Evolutionary conservation across 148 eudicot species (phyloP).

Genomic region (Silene conica): DNA sequence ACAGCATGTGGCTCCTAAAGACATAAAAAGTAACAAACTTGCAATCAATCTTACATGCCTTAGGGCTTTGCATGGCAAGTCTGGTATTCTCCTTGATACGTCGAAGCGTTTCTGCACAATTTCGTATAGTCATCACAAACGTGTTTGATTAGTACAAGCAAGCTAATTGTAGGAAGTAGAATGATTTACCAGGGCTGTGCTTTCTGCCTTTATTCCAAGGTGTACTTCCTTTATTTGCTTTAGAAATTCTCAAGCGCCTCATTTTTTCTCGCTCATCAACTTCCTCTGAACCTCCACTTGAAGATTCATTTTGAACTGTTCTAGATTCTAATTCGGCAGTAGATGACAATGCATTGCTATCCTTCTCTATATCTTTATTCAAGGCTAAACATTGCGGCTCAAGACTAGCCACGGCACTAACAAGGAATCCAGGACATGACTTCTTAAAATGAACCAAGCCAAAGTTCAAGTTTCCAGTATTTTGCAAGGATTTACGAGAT

Average conservation of each 20-base stretch:
- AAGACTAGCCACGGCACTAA: constrained; percentile 71
- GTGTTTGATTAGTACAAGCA: background rate
- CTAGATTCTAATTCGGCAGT: constrained; percentile 24
- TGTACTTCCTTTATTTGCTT: constrained; percentile 82
- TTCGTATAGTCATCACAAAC: constrained; percentile 4
- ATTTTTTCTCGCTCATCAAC: constrained; percentile 62
- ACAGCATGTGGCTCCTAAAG: constrained; percentile 7
- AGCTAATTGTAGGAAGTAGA: background rate
- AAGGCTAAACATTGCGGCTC: constrained; percentile 36
- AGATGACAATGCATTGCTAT: constrained; percentile 17
- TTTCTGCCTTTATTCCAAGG: constrained; percentile 97
- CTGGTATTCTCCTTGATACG: constrained; percentile 77
- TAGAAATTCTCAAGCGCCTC: constrained; percentile 85
- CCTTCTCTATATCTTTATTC: constrained; percentile 27
- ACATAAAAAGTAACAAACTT: constrained; percentile 3
- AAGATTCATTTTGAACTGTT: constrained; percentile 23
- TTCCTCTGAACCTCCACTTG: constrained; percentile 45
- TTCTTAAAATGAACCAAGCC: constrained; percentile 23
- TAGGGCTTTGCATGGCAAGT: constrained; percentile 92
- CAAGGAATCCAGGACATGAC: constrained; percentile 30
- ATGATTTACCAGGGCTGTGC: constrained; percentile 72
- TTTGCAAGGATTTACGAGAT: constrained; percentile 36
- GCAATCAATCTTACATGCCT: constrained; percentile 80
- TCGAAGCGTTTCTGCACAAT: constrained; percentile 65
- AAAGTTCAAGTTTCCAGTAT: constrained; percentile 26